Evolutionary conservation across 768 basidiomycete species (phyloP), one percentile per base, ranked within the genome.

Genomic region (Pisolithus microcarpus): DNA sequence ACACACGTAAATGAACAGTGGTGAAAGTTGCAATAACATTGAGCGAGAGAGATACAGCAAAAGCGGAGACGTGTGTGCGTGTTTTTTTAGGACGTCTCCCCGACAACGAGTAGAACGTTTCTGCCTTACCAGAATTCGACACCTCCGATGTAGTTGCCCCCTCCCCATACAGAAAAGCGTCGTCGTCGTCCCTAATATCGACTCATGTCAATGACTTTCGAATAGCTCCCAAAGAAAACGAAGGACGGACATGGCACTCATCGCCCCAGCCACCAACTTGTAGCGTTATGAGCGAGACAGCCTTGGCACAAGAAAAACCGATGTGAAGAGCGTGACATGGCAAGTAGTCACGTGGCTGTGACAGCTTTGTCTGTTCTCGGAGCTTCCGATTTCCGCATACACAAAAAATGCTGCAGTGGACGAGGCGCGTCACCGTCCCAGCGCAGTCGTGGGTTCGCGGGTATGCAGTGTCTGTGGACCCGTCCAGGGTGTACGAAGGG

Each of bases 81-180:
- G 7, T 28, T 28, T 24, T 62, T 53, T 55, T 57, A 56, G 50
- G 54, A 62, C 58, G 34, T 34, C 55, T 42, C 56, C 52, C 58
- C 56, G 56, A 56, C 55, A 52, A 42, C 46, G 38, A 56, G 57
- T 56, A 57, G 58, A 60, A 63, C 56, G 11, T 34, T 34, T 34
- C 34, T 54, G 58, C 53, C 78, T 78, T 70, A 80, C 80, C 75
- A 72, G 75, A 71, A 43, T 68, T 65, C 55, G 60, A 53, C 49
- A 64, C 63, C 50, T 67, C 62, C 45, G 66, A 51, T 49, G 68
- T 52, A 52, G 64, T 61, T 8, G 70, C 57, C 39, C 79, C 70
- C 52, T 77, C 76, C 51, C 87, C 87, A 58, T 88, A 89, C 55
- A 88, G 69, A 63, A 85, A 87, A 23, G 86, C 85, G 66, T 89